Conservation (phyloP, 306 rosid species). For the Lathyrus aphaca region DNA sequence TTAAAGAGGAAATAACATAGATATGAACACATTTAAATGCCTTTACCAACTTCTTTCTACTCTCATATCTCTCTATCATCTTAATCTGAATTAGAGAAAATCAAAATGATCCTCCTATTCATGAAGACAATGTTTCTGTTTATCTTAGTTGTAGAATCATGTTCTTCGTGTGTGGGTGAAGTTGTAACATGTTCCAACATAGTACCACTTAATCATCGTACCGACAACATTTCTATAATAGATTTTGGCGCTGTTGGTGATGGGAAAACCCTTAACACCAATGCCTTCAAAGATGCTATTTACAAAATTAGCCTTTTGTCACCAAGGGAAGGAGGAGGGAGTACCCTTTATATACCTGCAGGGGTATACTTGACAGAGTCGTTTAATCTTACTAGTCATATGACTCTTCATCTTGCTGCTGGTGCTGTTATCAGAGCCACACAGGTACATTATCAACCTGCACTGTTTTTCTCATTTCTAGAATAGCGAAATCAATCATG, state of each 20-base stretch:
- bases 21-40: no score
- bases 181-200: slow-evolving; percentile 67
- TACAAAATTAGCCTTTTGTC: slow-evolving; percentile 60
- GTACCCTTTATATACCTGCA: slow-evolving; percentile 75
- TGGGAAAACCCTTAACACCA: slow-evolving; percentile 72
- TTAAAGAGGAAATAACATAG: no score
- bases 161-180: slow-evolving; percentile 22
- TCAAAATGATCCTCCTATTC: slow-evolving; percentile 20
- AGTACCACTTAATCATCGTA: slow-evolving; percentile 57
- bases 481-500: neutral
- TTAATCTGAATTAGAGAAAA: neutral
- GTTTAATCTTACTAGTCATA: slow-evolving; percentile 80
- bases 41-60: no score
- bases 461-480: no score
- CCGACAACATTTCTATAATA: slow-evolving; percentile 60
- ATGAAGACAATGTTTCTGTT: neutral
- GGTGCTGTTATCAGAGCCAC: slow-evolving; percentile 80
- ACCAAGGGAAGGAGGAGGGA: slow-evolving; percentile 62
- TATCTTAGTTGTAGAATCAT: neutral
- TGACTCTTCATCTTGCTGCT: slow-evolving; percentile 77
- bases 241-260: slow-evolving; percentile 83
- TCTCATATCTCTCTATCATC: neutral
- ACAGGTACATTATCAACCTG: no score
- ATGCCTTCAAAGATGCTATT: slow-evolving; percentile 69
- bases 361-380: slow-evolving; percentile 78